Evolutionary conservation across 805 yeast species (phyloP), one percentile per base, ranked within the genome.

Genomic region (Wickerhamomyces sydowiorum): DNA sequence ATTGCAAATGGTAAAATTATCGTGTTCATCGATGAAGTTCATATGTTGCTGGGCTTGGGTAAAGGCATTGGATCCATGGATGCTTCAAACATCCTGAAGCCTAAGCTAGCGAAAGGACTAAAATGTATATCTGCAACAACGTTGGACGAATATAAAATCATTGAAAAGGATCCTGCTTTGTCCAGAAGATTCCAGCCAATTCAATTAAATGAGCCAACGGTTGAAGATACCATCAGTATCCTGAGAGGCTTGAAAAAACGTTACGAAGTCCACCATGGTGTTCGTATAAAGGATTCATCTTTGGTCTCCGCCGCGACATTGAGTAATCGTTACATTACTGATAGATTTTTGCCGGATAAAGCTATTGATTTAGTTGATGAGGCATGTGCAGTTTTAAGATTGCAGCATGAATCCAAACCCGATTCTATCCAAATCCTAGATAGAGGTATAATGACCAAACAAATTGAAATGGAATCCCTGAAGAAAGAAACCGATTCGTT

Each of bases 61-160:
- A 88, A 89, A 61, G 80, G 88, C 21, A 96, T 91, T 56, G 99
- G 98, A 4, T 78, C 96, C 3, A 90, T 93, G 61, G 98, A 93
- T 64, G 98, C 98, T 1, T 84, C 96, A 1, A 93, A 91, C 58
- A 67, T 93, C 51, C 72, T 91, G 57, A 91, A 91, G 60, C 99
- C 99, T 1, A 93, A 91, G 9, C 70, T 91, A 43, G 96, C 98
- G 1, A 79, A 96, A 58, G 98, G 98, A 1, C 72, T 91, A 42
- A 91, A 95, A 49, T 86, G 96, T 64, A 87, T 95, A 56, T 96
- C 97, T 46, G 99, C 99, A 1, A 91, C 99, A 1, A 91, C 99
- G 1, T 70, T 87, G 39, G 97, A 91, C 48, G 99, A 91, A 61
- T 91, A 86, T 65, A 89, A 88, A 60, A 87, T 89, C 54, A 91